Base-by-base conservation (phyloP, 2,329 filamentous ascomycete species). In the Trichothecium sympodiale region DNA sequence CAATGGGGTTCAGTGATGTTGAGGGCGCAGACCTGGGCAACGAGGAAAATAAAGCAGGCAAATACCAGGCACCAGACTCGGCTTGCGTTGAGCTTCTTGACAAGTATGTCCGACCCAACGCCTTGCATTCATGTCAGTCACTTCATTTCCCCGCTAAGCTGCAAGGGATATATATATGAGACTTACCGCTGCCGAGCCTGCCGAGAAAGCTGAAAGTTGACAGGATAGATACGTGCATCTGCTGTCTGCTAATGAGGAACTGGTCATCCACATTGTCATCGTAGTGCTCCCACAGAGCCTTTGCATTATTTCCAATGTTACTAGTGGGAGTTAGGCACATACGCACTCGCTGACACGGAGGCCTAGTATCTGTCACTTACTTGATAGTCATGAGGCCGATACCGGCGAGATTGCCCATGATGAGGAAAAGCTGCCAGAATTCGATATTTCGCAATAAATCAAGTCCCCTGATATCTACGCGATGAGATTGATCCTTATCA, bases 311-410 rank as follows among this genome's bases (percentile, higher is more conserved):
- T 30, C 91, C 91, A 51, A 96, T 94, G 49, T 98, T 98, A 63
- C 86, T 94, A n/a, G 2, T n/a, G 16, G 14, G 8, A n/a, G 26
- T 32, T 14, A 33, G 20, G 20, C 16, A 17, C 17, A 17, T 4
- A 16, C n/a, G n/a, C n/a, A n/a, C n/a, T n/a, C n/a, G n/a, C n/a
- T n/a, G n/a, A n/a, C n/a, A n/a, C n/a, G n/a, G n/a, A n/a, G n/a
- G n/a, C n/a, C n/a, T n/a, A n/a, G n/a, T n/a, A n/a, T n/a, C n/a
- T n/a, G 15, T 13, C 9, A 27, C 82, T 59, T 69, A 94, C 87
- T 98, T 98, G 61, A 98, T 98, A 1, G 89, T 96, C 91, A 98
- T 98, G 45, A 98, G 64, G 9, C 91, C 91, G 48, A 95, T 83
- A 35, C 91, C 91, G 5, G 87, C 86, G 42, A 96, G 66, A n/a